Conservation (phyloP, 2,329 filamentous ascomycete species). For the Xylaria sp. region DNA sequence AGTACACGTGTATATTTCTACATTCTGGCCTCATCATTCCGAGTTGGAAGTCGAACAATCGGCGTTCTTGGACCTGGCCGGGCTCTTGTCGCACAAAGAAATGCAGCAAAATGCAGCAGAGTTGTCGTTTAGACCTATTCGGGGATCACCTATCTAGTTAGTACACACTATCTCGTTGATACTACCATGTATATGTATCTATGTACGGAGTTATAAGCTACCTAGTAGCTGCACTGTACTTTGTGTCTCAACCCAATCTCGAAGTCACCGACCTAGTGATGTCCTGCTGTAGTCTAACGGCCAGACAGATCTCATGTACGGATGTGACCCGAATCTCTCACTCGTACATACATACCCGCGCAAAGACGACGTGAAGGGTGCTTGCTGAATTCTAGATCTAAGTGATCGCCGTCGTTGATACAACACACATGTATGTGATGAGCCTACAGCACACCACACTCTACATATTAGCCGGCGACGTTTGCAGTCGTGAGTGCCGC, state of each 20-base stretch:
- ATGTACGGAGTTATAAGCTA: background rate
- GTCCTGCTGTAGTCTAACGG: background rate
- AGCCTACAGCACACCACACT: background rate
- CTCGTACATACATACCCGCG: background rate
- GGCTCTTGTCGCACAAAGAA: conserved; percentile 10
- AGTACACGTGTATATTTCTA: conserved; percentile 6
- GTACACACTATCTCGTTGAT: too few relatives aligned
- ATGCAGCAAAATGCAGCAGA: background rate
- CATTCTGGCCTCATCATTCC: conserved; percentile 4
- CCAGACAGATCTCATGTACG: background rate
- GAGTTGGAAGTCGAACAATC: conserved; percentile 11
- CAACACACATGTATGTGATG: background rate
- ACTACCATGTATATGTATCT: background rate
- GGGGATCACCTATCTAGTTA: too few relatives aligned
- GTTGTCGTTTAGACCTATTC: too few relatives aligned
- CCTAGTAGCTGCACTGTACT: background rate
- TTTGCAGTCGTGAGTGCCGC: too few relatives aligned
- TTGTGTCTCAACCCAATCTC: background rate
- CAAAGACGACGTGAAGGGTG: background rate
- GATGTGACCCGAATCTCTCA: background rate
- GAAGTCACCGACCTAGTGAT: background rate
- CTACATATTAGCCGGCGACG: background rate
- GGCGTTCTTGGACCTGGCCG: background rate
- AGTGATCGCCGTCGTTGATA: background rate
- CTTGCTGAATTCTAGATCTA: background rate